phyloP scores from a whole-genome alignment of 2,329 filamentous ascomycete genomes.

The Colletotrichum tropicale region DNA sequence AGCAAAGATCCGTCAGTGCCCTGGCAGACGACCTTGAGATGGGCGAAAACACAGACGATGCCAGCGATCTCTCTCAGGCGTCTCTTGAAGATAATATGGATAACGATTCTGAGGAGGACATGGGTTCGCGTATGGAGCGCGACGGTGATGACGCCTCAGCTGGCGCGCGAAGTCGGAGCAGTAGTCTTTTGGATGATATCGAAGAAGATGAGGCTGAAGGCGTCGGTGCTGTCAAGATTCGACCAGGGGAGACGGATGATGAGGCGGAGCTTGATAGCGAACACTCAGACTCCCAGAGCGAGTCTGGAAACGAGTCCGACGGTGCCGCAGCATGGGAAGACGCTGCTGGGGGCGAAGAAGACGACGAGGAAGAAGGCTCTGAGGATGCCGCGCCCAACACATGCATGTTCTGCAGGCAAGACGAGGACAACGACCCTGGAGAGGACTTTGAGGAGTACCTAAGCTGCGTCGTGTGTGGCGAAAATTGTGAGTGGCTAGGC shows the following conservation, averaged over 20 bases:
- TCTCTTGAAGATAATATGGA: conserved; percentile 42
- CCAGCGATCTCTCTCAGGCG: conserved; percentile 37
- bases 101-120: conserved; percentile 38
- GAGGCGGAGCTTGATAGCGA: conserved; percentile 45
- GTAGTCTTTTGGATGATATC: conserved; percentile 22
- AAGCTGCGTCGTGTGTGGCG: conserved; percentile 77
- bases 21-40: conserved; percentile 38
- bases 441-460: conserved; percentile 83
- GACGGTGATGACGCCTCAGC: conserved; percentile 27
- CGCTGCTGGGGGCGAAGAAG: conserved; percentile 55
- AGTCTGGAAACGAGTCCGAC: conserved; percentile 59
- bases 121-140: conserved; percentile 34
- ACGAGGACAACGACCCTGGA: conserved; percentile 81
- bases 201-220: conserved; percentile 50
- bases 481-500: conserved; percentile 72
- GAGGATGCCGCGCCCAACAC: conserved; percentile 52
- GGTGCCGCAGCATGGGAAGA: conserved; percentile 64
- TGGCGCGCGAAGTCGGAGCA: neutral
- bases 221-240: conserved; percentile 62
- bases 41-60: conserved; percentile 29
- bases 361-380: conserved; percentile 61
- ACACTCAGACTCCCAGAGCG: conserved; percentile 51
- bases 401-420: conserved; percentile 79
- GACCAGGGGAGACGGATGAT: conserved; percentile 54
- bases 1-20: conserved; percentile 23